phyloP scores from a whole-genome alignment of 2,329 filamentous ascomycete species.

The Fusarium drepaniforme region DNA sequence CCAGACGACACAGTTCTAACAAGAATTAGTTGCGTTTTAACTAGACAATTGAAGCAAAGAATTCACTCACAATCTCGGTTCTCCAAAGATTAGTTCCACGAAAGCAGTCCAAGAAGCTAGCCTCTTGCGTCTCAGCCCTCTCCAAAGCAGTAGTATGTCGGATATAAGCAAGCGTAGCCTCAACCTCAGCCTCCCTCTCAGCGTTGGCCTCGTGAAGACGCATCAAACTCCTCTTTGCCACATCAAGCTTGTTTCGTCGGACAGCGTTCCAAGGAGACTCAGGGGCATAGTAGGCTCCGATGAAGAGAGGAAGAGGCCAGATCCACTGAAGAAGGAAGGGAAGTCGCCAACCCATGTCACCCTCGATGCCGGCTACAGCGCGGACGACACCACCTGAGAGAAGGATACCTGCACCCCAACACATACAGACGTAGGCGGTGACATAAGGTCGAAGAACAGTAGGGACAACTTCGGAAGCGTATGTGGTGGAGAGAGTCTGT shows the following conservation, averaged over 20 bases:
- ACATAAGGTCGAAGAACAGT: conserved; percentile 53
- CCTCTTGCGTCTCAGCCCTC: conserved; percentile 50
- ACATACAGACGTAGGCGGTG: conserved; percentile 58
- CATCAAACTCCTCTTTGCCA: conserved; percentile 39
- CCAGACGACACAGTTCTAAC: conserved; percentile 52
- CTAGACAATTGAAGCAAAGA: no score
- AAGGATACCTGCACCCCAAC: conserved; percentile 57
- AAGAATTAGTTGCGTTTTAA: no score
- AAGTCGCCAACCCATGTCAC: conserved; percentile 52
- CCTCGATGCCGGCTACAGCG: conserved; percentile 47
- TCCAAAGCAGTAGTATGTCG: conserved; percentile 47
- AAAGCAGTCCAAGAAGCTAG: conserved; percentile 58
- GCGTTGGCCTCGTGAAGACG: conserved; percentile 40
- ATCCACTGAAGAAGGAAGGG: conserved; percentile 54
- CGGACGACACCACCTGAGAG: conserved; percentile 55
- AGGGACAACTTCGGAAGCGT: conserved; percentile 56
- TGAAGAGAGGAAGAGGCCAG: conserved; percentile 46
- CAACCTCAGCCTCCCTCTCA: conserved; percentile 43
- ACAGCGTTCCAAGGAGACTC: conserved; percentile 48
- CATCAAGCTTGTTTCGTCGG: conserved; percentile 43
- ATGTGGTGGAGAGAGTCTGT: conserved; percentile 55
- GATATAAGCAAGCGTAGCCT: conserved; percentile 23
- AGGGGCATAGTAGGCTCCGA: conserved; percentile 45
- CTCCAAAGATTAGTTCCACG: conserved; percentile 56
- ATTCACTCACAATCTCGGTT: conserved; percentile 54